Evolutionary conservation across 306 rosid species (phyloP), one percentile per base, ranked within the genome.

Genomic region (Lathyrus oleraceus): DNA sequence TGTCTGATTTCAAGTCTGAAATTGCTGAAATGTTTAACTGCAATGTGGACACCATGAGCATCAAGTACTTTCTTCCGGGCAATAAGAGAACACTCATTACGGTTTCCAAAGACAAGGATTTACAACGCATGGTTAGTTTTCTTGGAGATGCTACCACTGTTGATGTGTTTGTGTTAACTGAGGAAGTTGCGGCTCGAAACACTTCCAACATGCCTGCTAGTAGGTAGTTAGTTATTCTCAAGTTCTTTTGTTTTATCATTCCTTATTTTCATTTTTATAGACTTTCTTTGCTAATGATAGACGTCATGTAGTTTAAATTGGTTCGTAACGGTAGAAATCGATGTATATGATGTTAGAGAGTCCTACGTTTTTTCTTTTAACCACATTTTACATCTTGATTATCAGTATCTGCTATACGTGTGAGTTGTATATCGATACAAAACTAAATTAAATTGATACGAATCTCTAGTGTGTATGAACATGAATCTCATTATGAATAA

Each of bases 21-120:
- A 65, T 88, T 51, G 93, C 90, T 1, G 98, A 94, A 30, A 87
- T 77, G 85, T 90, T 94, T 71, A 84, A 62, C 28, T 90, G 86
- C 73, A 81, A 76, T 73, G 80, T 57, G 12, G 85, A 84, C 36
- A 80, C 83, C 10, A 81, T 94, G 92, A 67, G 71, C 59, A 75
- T 94, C 76, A 94, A 91, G 87, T 94, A 94, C 82, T 88, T 94
- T 66, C 97, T 94, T 71, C 99, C 99, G 0, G 92, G 92, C 10
- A 90, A 94, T 70, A 91, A 86, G 86, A 94, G 78, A 83, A 94
- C 97, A 39, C 96, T 91, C 35, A 94, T 94, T 59, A 85, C 95
- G 2, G 80, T 94, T 30, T 94, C 99, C 8, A 90, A 88, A 78
- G 99, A 91, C 72, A 90, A 91, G 87, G 99, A 94, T 78, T 80